Evolutionary conservation across 352 stramenopile species (phyloP).

Genomic region (Albugo candida): DNA sequence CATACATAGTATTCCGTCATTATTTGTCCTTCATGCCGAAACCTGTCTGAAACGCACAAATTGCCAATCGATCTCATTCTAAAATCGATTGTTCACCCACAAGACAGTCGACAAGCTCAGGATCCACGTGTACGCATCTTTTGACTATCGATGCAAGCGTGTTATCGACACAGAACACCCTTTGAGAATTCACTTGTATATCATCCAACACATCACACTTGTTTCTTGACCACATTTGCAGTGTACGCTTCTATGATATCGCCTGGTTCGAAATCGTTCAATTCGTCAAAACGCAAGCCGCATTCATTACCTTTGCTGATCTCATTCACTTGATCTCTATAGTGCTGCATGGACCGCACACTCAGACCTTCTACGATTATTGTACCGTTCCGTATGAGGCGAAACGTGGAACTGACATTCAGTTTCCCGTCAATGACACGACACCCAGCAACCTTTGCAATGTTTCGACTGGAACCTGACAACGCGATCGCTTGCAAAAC

Average conservation of each 20-base stretch:
- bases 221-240: conserved; percentile 46
- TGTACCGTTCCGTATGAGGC: conserved; percentile 81
- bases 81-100: no score
- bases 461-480: conserved; percentile 49
- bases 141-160: no score
- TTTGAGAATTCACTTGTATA: no score
- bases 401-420: conserved; percentile 68
- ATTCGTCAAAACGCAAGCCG: conserved; percentile 88
- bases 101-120: no score
- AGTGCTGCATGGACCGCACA: conserved; percentile 75
- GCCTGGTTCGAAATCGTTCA: conserved; percentile 83
- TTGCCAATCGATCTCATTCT: no score
- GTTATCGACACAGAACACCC: no score
- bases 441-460: conserved; percentile 90
- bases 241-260: conserved; percentile 90
- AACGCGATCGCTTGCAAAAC: conserved; percentile 76
- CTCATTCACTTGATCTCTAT: conserved; percentile 84
- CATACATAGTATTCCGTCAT: no score
- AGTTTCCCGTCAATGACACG: conserved; percentile 89
- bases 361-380: conserved; percentile 69
- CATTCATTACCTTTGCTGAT: conserved; percentile 93
- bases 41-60: no score
- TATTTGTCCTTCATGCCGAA: no score
- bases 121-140: no score
- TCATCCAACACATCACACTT: no score